Percentiles rank a stretch among this genome's conserved stretches.
Conservation (phyloP, 768 basidiomycete species). For the Amanita fuliginea region DNA sequence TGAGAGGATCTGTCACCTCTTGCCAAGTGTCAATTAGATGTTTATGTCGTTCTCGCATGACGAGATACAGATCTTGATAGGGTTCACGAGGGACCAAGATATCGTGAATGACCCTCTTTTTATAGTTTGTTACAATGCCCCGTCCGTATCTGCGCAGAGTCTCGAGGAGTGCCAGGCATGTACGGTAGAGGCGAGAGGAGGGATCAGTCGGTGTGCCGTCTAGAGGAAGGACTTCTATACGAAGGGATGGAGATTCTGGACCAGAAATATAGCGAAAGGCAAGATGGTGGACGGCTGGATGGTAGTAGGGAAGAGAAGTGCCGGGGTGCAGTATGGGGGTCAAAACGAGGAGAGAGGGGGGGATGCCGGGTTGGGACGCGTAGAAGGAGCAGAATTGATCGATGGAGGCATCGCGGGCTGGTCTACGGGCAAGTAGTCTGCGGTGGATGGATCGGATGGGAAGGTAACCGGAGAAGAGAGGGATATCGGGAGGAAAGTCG, state of each 20-base stretch:
- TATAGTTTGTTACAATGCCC: constrained; percentile 73
- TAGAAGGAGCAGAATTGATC: constrained; percentile 79
- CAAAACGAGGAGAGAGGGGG: constrained; percentile 31
- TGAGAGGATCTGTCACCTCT: constrained; percentile 76
- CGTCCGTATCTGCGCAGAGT: constrained; percentile 83
- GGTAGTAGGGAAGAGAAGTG: constrained; percentile 71
- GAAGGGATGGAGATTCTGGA: constrained; percentile 21
- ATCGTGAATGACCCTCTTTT: constrained; percentile 83
- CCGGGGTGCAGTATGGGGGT: constrained; percentile 43
- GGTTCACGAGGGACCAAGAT: constrained; percentile 58
- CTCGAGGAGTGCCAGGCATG: constrained; percentile 70
- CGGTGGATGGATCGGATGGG: constrained; percentile 50
- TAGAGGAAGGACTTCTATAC: constrained; percentile 50
- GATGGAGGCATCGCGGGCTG: constrained; percentile 59
- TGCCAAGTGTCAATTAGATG: constrained; percentile 66
- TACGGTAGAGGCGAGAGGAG: constrained; percentile 66
- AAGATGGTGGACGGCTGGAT: constrained; percentile 71
- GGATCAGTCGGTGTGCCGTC: constrained; percentile 34
- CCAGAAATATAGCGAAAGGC: constrained; percentile 63
- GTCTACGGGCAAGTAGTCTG: constrained; percentile 66
- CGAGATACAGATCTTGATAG: constrained; percentile 87
- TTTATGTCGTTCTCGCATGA: constrained; percentile 79
- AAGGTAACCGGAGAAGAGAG: constrained; percentile 22
- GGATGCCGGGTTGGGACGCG: constrained; percentile 10
- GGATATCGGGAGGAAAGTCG: constrained; percentile 20